phyloP scores from a whole-genome alignment of 306 rosid species.

The Dalbergia cochinchinensis region DNA sequence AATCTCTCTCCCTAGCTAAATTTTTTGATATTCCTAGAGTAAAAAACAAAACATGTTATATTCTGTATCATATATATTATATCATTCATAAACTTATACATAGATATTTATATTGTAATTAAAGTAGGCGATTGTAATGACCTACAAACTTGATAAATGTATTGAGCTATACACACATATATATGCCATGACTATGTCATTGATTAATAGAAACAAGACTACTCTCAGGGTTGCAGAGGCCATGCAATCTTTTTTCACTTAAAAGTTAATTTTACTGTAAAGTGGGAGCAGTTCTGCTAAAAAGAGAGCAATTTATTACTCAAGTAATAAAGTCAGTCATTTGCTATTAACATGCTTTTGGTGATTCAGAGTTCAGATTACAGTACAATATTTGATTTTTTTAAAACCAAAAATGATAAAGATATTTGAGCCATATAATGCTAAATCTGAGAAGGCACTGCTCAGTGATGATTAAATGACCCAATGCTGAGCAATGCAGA shows the following conservation, averaged over 20 bases:
- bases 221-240: neutral
- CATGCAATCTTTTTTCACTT: neutral
- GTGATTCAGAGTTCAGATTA: slow-evolving; percentile 6
- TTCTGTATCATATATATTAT: too few species aligned
- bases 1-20: neutral
- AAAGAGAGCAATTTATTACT: neutral
- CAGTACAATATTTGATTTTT: neutral
- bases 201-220: neutral
- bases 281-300: neutral
- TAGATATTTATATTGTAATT: too few species aligned
- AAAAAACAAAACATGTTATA: too few species aligned
- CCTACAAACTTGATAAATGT: too few species aligned
- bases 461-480: neutral
- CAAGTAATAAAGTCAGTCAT: neutral
- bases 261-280: neutral
- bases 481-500: neutral
- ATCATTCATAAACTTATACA: too few species aligned
- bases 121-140: too few species aligned
- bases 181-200: neutral
- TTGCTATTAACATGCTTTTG: slow-evolving; percentile 9
- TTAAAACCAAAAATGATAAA: slow-evolving; percentile 1
- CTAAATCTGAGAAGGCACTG: slow-evolving; percentile 12
- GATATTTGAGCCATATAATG: slow-evolving; percentile 19
- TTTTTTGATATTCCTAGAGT: neutral
- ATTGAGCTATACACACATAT: too few species aligned